Evolutionary conservation across 2,329 filamentous ascomycete species (phyloP).

Genomic region (Xylariaceae sp.): DNA sequence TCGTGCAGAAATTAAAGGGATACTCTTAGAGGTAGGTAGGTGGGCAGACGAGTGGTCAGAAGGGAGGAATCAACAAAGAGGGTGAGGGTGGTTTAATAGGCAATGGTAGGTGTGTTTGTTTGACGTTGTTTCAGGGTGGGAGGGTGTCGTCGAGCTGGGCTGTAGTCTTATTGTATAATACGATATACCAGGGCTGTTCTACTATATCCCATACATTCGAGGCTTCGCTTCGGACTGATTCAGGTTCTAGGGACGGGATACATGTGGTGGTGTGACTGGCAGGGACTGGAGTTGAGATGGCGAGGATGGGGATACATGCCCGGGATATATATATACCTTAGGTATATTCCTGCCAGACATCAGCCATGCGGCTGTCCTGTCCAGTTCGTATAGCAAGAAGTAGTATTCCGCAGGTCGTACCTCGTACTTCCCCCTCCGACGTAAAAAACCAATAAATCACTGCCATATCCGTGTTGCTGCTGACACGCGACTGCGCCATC

Average conservation of each 20-base stretch:
- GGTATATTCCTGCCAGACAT: too few species aligned
- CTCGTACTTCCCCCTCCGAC: too few species aligned
- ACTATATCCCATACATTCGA: not conserved
- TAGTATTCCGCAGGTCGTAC: too few species aligned
- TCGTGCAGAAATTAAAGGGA: constrained; percentile 10
- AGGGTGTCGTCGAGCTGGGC: not conserved
- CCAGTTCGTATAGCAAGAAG: too few species aligned
- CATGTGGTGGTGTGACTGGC: not conserved
- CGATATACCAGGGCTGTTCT: not conserved
- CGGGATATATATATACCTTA: not conserved
- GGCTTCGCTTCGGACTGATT: not conserved
- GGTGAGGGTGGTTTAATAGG: not conserved
- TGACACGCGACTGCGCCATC: too few species aligned
- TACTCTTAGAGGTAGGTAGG: too few species aligned
- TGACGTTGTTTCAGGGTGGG: not conserved
- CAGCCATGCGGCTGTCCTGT: too few species aligned
- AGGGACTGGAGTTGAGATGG: not conserved
- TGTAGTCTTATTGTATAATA: not conserved
- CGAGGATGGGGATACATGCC: not conserved
- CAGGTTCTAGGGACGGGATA: not conserved
- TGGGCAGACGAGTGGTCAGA: not conserved
- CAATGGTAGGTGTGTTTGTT: not conserved
- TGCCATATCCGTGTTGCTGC: too few species aligned
- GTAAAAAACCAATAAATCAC: too few species aligned
- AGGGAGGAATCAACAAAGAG: not conserved